A percentile compares a stretch with the other conserved stretches of the same genome.
Conservation (phyloP, 78 protist species). For the Planoprotostelium fungivorum region DNA sequence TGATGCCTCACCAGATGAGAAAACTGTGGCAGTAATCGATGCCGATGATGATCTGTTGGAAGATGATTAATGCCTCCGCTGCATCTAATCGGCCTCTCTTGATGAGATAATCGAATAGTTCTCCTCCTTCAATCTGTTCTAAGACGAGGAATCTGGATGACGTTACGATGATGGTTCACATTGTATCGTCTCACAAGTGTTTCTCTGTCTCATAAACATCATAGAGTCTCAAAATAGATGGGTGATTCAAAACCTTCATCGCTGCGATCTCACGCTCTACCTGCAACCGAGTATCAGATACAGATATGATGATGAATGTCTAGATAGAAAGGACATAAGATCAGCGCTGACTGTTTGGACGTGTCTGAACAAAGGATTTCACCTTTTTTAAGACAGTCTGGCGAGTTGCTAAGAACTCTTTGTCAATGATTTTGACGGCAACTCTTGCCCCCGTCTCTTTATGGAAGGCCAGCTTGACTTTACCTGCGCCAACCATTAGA, state of each 20-base stretch:
- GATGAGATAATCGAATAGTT: constrained; percentile 84
- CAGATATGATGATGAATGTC: too few species aligned
- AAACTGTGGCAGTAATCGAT: constrained; percentile 84
- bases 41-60: constrained; percentile 82
- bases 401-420: constrained; percentile 44
- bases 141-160: constrained; percentile 72
- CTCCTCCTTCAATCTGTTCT: constrained; percentile 90
- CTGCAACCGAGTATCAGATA: too few species aligned
- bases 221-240: constrained; percentile 77
- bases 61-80: constrained; percentile 72
- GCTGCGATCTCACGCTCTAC: constrained; percentile 84
- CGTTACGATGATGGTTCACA: neutral
- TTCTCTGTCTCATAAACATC: constrained; percentile 88
- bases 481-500: constrained; percentile 30
- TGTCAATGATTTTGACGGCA: constrained; percentile 74
- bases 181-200: constrained; percentile 35
- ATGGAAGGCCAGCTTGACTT: constrained; percentile 73
- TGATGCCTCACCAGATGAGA: constrained; percentile 26
- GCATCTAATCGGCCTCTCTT: constrained; percentile 60
- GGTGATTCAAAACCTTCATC: constrained; percentile 86
- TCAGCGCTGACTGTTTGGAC: neutral
- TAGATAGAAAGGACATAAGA: too few species aligned
- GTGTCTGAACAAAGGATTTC: too few species aligned
- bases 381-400: constrained; percentile 68
- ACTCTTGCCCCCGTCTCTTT: constrained; percentile 67